These are phyloP conservation scores for Diutina catenulata DNA, from an alignment of 1,139 yeast species.

Conservation along the genomic window DNA sequence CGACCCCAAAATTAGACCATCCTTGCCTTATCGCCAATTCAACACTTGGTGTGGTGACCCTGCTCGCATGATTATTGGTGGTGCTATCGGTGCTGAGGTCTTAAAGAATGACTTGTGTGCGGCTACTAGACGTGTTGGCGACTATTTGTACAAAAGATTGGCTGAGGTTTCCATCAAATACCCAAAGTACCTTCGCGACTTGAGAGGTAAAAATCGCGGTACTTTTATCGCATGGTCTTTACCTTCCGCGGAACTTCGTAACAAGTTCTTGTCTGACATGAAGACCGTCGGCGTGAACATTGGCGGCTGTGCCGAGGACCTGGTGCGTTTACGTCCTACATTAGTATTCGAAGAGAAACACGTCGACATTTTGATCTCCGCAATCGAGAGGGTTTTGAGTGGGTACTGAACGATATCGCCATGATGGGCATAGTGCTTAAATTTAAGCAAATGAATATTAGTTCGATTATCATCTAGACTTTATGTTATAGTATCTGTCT, in stretches of 20 bases:
- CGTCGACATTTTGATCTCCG: slow-evolving; percentile 50
- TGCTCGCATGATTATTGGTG: slow-evolving; percentile 52
- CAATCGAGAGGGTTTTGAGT: slow-evolving; percentile 36
- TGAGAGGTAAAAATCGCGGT: slow-evolving; percentile 67
- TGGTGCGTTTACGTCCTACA: slow-evolving; percentile 70
- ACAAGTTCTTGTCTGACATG: slow-evolving; percentile 44
- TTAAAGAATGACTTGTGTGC: slow-evolving; percentile 39
- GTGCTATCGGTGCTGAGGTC: slow-evolving; percentile 51
- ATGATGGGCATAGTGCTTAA: too few species aligned
- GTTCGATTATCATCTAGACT: too few species aligned
- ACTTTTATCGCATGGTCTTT: slow-evolving; percentile 75
- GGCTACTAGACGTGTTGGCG: slow-evolving; percentile 52
- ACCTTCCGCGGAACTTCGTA: slow-evolving; percentile 41
- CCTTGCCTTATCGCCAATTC: slow-evolving; percentile 60
- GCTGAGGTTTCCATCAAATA: slow-evolving; percentile 34
- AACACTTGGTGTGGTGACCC: slow-evolving; percentile 86
- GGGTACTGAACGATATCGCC: too few species aligned
- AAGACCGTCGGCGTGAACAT: slow-evolving; percentile 56
- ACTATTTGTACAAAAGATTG: slow-evolving; percentile 40
- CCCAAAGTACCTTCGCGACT: slow-evolving; percentile 38
- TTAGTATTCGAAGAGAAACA: slow-evolving; percentile 66
- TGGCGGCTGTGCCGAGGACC: slow-evolving; percentile 70
- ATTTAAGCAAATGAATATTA: too few species aligned
- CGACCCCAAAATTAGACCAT: slow-evolving; percentile 50
- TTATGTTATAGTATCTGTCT: too few species aligned